These are phyloP conservation scores for Blastocladiella britannica DNA, from an alignment of 192 early-diverging fungal genomes.

Conservation along the genomic window DNA sequence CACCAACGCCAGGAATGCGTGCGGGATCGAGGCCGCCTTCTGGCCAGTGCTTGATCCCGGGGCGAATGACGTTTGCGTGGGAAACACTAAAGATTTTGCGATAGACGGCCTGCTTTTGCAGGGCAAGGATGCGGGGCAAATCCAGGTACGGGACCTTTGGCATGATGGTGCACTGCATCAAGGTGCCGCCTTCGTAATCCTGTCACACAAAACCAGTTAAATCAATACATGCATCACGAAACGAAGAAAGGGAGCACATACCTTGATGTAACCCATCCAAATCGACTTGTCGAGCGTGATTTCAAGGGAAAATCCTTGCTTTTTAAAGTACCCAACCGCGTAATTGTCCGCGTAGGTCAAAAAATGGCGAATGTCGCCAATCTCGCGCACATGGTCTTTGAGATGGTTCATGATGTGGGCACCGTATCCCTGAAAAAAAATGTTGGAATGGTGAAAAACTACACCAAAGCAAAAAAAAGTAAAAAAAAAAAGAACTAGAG, in stretches of 20 bases:
- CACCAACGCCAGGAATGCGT: slow-evolving; percentile 67
- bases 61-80: slow-evolving; percentile 53
- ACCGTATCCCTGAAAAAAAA: slow-evolving; percentile 63
- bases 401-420: slow-evolving; percentile 83
- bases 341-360: slow-evolving; percentile 98
- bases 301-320: slow-evolving; percentile 95
- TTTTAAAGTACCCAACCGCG: slow-evolving; percentile 96
- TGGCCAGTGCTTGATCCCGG: slow-evolving; percentile 53
- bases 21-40: slow-evolving; percentile 50
- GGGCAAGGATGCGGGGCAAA: slow-evolving; percentile 44
- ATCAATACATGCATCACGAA: too few species aligned
- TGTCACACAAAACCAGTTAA: too few species aligned
- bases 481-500: neutral
- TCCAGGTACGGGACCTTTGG: slow-evolving; percentile 71
- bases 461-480: neutral
- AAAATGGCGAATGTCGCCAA: slow-evolving; percentile 60
- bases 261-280: slow-evolving; percentile 98
- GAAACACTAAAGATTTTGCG: slow-evolving; percentile 47
- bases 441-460: neutral
- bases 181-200: slow-evolving; percentile 96
- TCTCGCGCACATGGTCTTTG: slow-evolving; percentile 71
- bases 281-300: slow-evolving; percentile 76
- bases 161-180: slow-evolving; percentile 90
- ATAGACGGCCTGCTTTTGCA: slow-evolving; percentile 28
- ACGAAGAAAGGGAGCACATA: too few species aligned